phyloP scores from a whole-genome alignment of 495 filamentous ascomycete species.

The Aspergillus homomorphus region DNA sequence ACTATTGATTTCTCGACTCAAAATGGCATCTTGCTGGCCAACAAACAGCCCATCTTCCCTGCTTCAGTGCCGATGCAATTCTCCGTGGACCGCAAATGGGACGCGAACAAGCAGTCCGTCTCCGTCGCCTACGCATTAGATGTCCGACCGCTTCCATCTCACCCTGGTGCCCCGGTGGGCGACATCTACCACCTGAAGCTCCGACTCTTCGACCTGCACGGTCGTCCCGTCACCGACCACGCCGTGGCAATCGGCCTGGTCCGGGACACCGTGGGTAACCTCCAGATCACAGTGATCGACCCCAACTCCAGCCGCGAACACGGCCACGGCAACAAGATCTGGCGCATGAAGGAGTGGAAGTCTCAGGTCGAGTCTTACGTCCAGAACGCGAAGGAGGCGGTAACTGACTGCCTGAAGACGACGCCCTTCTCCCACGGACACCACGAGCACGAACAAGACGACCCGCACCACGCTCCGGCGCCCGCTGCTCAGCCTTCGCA shows the following conservation, averaged over 20 bases:
- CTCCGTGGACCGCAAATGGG: slow-evolving; percentile 24
- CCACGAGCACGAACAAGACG: slow-evolving; percentile 11
- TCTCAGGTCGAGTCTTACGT: slow-evolving; percentile 18
- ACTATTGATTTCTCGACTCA: slow-evolving; percentile 39
- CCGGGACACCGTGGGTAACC: slow-evolving; percentile 35
- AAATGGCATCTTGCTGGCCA: slow-evolving; percentile 41
- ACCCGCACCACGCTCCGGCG: slow-evolving; percentile 2
- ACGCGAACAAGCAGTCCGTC: slow-evolving; percentile 16
- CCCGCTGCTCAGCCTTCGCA: not conserved
- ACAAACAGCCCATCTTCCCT: slow-evolving; percentile 44
- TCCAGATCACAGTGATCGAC: slow-evolving; percentile 26
- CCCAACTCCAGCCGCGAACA: slow-evolving; percentile 9
- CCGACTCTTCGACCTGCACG: slow-evolving; percentile 26
- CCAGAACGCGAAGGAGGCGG: slow-evolving; percentile 10
- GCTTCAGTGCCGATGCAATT: slow-evolving; percentile 33
- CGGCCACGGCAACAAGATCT: slow-evolving; percentile 7
- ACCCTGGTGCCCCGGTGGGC: slow-evolving; percentile 14
- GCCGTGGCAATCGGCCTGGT: slow-evolving; percentile 45
- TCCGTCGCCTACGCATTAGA: slow-evolving; percentile 28
- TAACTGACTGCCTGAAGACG: slow-evolving; percentile 19
- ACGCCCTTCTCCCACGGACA: slow-evolving; percentile 9
- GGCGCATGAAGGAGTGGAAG: slow-evolving; percentile 30
- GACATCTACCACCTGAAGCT: slow-evolving; percentile 29
- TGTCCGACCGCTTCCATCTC: slow-evolving; percentile 23
- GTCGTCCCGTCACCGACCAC: slow-evolving; percentile 58